Base-by-base conservation (phyloP, 257 asterid genomes). In the Verbena officinalis region DNA sequence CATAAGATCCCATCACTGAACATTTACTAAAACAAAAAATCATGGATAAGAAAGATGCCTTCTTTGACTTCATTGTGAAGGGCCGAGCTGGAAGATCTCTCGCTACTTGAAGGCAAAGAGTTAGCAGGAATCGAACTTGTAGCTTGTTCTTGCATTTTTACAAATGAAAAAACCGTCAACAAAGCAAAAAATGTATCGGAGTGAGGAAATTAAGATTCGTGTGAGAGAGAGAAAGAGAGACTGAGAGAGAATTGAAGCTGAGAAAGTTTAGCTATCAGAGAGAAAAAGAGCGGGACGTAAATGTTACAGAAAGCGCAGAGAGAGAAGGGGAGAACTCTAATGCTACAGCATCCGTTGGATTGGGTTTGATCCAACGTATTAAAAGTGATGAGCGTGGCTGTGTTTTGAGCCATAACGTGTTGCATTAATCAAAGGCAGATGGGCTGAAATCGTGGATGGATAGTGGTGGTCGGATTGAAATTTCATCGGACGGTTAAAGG, bases 1-100 rank as follows among this genome's bases (percentile, higher is more conserved):
- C 4, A 9, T 8, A 69, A 21, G 73, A 49, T 48, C 54, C 52
- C 61, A 74, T 2, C 52, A 59, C 31, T 22, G 20, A 46, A 55
- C 57, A 46, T 40, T 0, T 16, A 50, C n/a, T 4, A 22, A 50
- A 24, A 38, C 50, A 17, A 50, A 20, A 38, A 54, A 31, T 15
- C 7, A 31, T 33, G 62, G 30, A 56, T 30, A 13, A 20, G 31
- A 57, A 27, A 43, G 2, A 45, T 0, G 84, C 98, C 96, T 84
- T 84, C 95, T 86, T 83, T 91, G 67, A 80, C 72, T 69, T 84
- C 96, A 64, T 67, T 60, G 43, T 86, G 92, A 67, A 82, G 91
- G 7, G 96, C 95, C 21, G 96, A 84, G 78, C 96, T 89, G 3
- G 98, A 91, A 73, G 98, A 91, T 81, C 96, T 86, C 73, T 91